These are phyloP conservation scores for Sindora glabra DNA, from an alignment of 306 rosid species.

Conservation along the genomic window DNA sequence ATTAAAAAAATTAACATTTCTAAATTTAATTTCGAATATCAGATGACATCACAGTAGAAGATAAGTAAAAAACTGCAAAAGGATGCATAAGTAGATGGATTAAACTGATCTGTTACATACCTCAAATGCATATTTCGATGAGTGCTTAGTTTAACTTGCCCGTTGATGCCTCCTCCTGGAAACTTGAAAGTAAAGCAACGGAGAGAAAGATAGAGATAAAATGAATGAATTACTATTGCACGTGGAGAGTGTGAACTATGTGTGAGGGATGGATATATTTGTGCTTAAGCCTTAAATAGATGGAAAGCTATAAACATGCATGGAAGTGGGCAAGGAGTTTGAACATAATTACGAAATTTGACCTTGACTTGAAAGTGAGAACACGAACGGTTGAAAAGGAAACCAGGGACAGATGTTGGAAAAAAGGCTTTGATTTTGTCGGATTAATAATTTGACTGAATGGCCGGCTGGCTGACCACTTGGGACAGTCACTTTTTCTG, in stretches of 20 bases:
- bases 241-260: constrained; percentile 20
- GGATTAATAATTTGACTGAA: constrained; percentile 65
- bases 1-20: too few relatives aligned
- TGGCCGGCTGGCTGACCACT: constrained; percentile 33
- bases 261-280: constrained; percentile 26
- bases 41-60: too few relatives aligned
- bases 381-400: constrained; percentile 52
- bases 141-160: constrained; percentile 1
- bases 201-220: constrained; percentile 11
- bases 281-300: constrained; percentile 71
- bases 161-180: not conserved
- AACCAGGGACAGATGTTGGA: constrained; percentile 71
- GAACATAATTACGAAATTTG: constrained; percentile 45
- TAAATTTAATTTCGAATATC: too few relatives aligned
- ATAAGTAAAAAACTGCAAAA: too few relatives aligned
- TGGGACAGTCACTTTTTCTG: constrained; percentile 33
- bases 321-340: constrained; percentile 24
- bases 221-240: constrained; percentile 25
- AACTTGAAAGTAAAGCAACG: not conserved
- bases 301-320: not conserved
- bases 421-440: constrained; percentile 76
- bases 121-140: constrained; percentile 31
- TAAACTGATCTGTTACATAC: constrained; percentile 31
- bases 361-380: constrained; percentile 58
- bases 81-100: too few relatives aligned